These are phyloP conservation scores for Globisporangium radiosum DNA, from an alignment of 352 stramenopile genomes.

Conservation along the genomic window DNA sequence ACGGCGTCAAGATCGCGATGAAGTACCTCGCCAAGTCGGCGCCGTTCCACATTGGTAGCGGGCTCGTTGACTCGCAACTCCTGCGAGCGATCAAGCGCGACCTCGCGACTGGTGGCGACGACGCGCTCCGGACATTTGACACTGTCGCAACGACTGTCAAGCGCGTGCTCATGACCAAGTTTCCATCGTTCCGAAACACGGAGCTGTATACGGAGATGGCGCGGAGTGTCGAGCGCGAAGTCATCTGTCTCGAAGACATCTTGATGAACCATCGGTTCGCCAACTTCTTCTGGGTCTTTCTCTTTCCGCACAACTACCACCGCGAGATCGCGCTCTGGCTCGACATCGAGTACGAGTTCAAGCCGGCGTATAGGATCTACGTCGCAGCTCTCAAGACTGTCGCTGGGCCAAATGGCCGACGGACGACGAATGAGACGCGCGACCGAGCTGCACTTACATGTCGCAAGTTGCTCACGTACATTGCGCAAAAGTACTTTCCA, in stretches of 20 bases:
- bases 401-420: no score
- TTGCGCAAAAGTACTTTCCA: conserved; percentile 80
- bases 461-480: conserved; percentile 72
- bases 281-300: conserved; percentile 87
- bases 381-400: conserved; percentile 41
- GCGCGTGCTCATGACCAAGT: conserved; percentile 71
- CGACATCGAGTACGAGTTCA: conserved; percentile 86
- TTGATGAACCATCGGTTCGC: conserved; percentile 85
- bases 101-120: conserved; percentile 67
- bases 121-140: conserved; percentile 77
- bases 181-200: conserved; percentile 73
- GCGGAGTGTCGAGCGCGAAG: conserved; percentile 68
- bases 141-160: conserved; percentile 71
- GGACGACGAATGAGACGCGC: conserved; percentile 36
- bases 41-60: conserved; percentile 71
- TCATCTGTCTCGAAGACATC: conserved; percentile 79
- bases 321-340: conserved; percentile 81
- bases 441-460: conserved; percentile 57
- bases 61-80: conserved; percentile 53
- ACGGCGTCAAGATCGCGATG: conserved; percentile 82
- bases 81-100: conserved; percentile 71
- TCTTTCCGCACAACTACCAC: conserved; percentile 86
- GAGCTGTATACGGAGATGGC: conserved; percentile 80
- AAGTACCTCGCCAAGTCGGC: conserved; percentile 77
- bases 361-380: conserved; percentile 72